Base-by-base conservation (phyloP, 495 filamentous ascomycete species). In the Aspergillus biplanus region DNA sequence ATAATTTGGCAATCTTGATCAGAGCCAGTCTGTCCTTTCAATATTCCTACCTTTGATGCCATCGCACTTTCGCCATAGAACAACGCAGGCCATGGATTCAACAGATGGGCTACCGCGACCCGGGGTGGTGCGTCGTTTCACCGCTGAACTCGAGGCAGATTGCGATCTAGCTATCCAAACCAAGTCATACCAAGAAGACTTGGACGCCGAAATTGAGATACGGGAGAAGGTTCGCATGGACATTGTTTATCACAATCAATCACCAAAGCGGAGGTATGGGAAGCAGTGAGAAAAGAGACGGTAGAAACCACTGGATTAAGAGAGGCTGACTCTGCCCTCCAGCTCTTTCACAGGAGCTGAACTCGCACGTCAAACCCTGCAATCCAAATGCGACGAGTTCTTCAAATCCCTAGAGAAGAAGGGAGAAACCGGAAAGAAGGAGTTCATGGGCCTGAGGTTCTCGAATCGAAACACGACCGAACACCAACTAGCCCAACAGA, bases 161-260 rank as follows among this genome's bases (percentile, higher is more conserved):
- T 53, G 18, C 6, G 50, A 53, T 53, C 21, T 53, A 8, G 50
- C 50, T 16, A 53, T 53, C 18, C 50, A 53, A 15, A 53, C 50
- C 18, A 53, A 53, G 21, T 8, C 3, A 13, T 53, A 31, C 21
- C 50, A 53, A 18, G 11, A 53, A 7, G 21, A 53, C 33, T 9
- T 53, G 50, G 50, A 53, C 21, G 50, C 21, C 4, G 50, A 53
- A 7, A 33, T 27, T 7, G 50, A 53, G 7, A 3, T 31, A n/a
- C 11, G n/a, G n/a, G 39, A 44, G 4, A 44, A 44, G n/a, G 11
- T 44, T 11, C 39, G 39, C 4, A 44, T 44, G 39, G 39, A 9
- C 3, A 44, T 12, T 4, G 39, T 8, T 1, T 44, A 8, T 44
- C 12, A 44, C 7, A 44, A 44, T 9, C 11, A 9, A n/a, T 8